Evolutionary conservation across 2,329 filamentous ascomycete species (phyloP), one percentile per base, ranked within the genome.

Genomic region (Ceratocystis lukuohia): DNA sequence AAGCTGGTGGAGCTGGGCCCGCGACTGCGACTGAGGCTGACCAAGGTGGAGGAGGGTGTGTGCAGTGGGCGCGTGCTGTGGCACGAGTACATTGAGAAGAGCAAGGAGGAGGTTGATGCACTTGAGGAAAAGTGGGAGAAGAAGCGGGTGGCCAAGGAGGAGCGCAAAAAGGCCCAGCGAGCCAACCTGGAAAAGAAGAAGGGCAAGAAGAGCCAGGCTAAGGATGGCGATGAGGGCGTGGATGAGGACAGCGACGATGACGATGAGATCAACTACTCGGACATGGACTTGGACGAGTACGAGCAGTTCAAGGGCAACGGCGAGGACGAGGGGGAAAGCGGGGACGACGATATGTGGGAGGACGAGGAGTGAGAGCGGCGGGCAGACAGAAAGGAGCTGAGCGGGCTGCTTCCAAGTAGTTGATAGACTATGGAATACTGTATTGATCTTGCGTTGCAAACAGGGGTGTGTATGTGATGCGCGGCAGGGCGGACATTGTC

Each of bases 31-130:
- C 78, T 99, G 50, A 85, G 93, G 41, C 80, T 99, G 76, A 92
- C 91, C 66, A 99, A 99, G 78, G 92, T 99, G 3, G 94, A 99
- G 74, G 94, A 99, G 71, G 94, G 93, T 1, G 77, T 97, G 5
- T 96, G 91, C 72, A 82, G 84, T 30, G 94, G 94, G 62, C 94
- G 91, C 74, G 83, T 96, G 66, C 89, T 99, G 88, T 99, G 94
- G 94, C 94, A 99, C 75, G 91, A 96, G 74, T 95, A 91, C 73
- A 86, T 97, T 65, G 84, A 87, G 74, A 99, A 99, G 81, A 85
- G 84, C 5, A 85, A 85, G 71, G 82, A 84, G 20, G 92, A 99
- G 75, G 78, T 91, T 66, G 83, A 86, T 73, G 84, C 88, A 69
- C 77, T 96, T 71, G 92, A 97, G 71, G 84, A 87, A 78, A 83